Percentiles rank a stretch among this genome's conserved stretches.
Evolutionary conservation across 163 green algal genomes (phyloP).

Genomic region (Prototheca cutis): DNA sequence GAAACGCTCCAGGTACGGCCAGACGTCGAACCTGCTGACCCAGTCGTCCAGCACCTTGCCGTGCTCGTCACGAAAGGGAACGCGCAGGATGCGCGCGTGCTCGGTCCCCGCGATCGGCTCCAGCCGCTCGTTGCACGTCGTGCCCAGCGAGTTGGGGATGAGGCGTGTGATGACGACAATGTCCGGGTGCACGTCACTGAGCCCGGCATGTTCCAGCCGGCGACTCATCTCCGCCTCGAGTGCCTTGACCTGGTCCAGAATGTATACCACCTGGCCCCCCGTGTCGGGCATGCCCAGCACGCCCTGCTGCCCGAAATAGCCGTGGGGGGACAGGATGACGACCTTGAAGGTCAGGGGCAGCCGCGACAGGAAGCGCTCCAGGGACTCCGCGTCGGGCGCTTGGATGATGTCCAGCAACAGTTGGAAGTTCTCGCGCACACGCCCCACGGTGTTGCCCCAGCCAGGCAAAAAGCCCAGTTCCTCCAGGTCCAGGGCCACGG

Average conservation of each 20-base stretch:
- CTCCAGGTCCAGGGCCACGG: conserved; percentile 20
- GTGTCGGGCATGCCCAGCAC: conserved; percentile 79
- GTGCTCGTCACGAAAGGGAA: conserved; percentile 55
- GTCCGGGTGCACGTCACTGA: conserved; percentile 36
- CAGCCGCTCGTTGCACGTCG: conserved; percentile 60
- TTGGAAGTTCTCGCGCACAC: conserved; percentile 44
- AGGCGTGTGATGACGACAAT: conserved; percentile 69
- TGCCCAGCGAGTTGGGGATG: conserved; percentile 64
- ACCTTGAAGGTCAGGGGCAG: conserved; percentile 66
- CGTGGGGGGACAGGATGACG: conserved; percentile 68
- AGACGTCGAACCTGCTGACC: conserved; percentile 65
- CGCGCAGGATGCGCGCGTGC: conserved; percentile 56
- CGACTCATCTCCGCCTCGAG: conserved; percentile 62
- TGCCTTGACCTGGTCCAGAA: conserved; percentile 71
- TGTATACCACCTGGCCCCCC: conserved; percentile 81
- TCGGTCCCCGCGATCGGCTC: conserved; percentile 61
- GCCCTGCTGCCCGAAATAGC: conserved; percentile 66
- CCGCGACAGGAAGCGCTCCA: conserved; percentile 58
- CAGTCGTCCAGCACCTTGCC: conserved; percentile 23
- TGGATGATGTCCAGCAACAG: conserved; percentile 65
- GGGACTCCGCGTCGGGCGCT: conserved; percentile 48
- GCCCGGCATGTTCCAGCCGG: conserved; percentile 39
- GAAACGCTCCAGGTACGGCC: conserved; percentile 78
- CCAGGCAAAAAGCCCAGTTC: conserved; percentile 60
- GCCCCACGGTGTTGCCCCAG: conserved; percentile 51